Evolutionary conservation across 345 rosid genomes (phyloP), one percentile per base, ranked within the genome.

Genomic region (Linum lewisii): DNA sequence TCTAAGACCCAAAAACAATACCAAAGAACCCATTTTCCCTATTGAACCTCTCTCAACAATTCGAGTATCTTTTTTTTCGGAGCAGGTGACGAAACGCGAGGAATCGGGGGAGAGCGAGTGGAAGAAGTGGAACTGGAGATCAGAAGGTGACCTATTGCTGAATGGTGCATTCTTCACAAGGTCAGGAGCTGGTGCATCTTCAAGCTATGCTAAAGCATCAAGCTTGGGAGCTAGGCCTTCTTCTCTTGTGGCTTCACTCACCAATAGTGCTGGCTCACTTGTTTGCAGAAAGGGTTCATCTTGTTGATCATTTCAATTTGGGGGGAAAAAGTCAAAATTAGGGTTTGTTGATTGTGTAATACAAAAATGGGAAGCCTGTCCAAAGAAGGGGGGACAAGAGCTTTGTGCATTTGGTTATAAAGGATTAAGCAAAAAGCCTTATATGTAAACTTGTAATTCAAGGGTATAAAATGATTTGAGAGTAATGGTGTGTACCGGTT

Each of bases 91-190:
- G 5, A 70, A 70, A 19, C 69, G 61, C 20, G 74, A 70, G 66
- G 70, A 38, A 34, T 66, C 74, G 21, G 29, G 66, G 14, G 50
- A 61, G 24, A 56, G 50, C 24, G 47, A 49, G 22, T 70, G 74
- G 74, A 70, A 61, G 63, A 9, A 7, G 1, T 70, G 74, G 74
- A 70, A 70, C 44, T 70, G 74, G 74, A 65, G 74, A 44, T 70
- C 74, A 6, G 51, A 65, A 26, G 74, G 74, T 38, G 74, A 70
- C 24, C 51, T 70, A 53, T 2, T 60, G 45, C 22, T 65, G 22
- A 70, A 70, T 52, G 74, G 74, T 11, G 74, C 70, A 36, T 70
- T 65, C 37, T 70, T 70, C 21, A 70, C 63, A 0, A 4, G 49
- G 14, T 70, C 74, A 0, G 74, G 74, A 0, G 66, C 59, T 5